Conservation (phyloP, 1,284 basidiomycete genomes). For the Cutaneotrichosporon sp. region DNA sequence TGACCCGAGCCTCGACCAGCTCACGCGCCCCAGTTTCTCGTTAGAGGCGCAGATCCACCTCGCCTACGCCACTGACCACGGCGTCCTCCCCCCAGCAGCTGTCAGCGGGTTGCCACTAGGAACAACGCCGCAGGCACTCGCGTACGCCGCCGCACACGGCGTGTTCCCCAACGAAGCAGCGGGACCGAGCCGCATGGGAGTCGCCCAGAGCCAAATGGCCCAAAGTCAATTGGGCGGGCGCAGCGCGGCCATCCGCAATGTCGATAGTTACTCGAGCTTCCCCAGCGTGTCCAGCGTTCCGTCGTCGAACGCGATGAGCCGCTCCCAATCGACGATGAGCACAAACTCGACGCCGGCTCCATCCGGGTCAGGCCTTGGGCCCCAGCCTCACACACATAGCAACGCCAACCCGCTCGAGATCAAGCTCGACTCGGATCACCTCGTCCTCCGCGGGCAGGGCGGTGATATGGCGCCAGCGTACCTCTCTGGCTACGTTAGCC, state of each 20-base stretch:
- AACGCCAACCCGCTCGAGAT: constrained; percentile 62
- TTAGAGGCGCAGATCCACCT: background rate
- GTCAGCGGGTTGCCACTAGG: background rate
- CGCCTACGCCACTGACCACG: background rate
- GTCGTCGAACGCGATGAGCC: constrained; percentile 1
- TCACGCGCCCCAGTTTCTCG: background rate
- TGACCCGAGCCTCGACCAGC: background rate
- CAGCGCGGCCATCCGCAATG: background rate
- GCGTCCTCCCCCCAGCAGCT: background rate
- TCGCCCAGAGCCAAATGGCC: background rate
- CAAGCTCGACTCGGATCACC: constrained; percentile 65
- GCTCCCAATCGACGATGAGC: background rate
- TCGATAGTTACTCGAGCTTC: background rate
- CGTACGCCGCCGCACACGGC: constrained; percentile 1
- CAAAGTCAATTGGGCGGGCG: background rate
- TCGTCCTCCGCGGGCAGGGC: constrained; percentile 74
- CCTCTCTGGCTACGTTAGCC: constrained; percentile 66
- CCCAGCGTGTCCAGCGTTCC: background rate
- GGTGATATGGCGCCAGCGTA: constrained; percentile 74
- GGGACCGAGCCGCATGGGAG: constrained; percentile 3
- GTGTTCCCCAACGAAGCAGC: constrained; percentile 3
- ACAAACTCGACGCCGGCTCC: background rate
- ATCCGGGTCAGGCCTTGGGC: background rate
- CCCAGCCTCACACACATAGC: background rate
- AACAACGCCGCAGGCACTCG: background rate